A percentile compares a stretch with the other conserved stretches of the same genome.
Evolutionary conservation across 108 stramenopile species (phyloP).

Genomic region (Aurantiochytrium sp.): DNA sequence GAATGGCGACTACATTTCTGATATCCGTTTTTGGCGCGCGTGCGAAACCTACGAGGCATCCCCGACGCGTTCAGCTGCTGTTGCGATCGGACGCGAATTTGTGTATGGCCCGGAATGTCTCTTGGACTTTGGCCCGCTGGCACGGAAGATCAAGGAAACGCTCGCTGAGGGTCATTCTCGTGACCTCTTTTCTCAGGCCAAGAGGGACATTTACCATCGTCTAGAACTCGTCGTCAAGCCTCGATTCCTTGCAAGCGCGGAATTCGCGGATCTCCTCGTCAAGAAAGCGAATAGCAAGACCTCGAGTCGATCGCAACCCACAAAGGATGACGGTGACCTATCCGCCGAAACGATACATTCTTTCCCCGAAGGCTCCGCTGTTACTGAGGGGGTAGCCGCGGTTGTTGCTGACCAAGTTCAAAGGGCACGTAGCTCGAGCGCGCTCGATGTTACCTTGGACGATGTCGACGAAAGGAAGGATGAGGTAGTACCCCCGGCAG

Average conservation of each 20-base stretch:
- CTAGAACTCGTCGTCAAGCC: neutral
- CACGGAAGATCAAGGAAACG: neutral
- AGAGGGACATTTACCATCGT: neutral
- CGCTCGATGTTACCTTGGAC: too few relatives aligned
- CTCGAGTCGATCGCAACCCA: too few relatives aligned
- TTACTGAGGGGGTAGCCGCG: too few relatives aligned
- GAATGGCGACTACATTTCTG: neutral
- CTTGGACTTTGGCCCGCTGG: neutral
- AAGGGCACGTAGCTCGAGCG: too few relatives aligned
- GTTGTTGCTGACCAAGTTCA: too few relatives aligned
- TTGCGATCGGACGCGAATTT: neutral
- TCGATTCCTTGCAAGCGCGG: neutral
- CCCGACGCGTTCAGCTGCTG: neutral
- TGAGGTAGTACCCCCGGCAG: too few relatives aligned
- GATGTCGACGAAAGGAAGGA: too few relatives aligned
- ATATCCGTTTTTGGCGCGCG: neutral
- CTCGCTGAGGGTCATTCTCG: neutral
- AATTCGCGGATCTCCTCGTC: neutral
- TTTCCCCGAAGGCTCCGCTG: too few relatives aligned
- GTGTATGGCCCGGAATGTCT: neutral
- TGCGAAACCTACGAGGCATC: neutral
- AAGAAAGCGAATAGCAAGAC: neutral
- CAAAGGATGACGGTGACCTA: too few relatives aligned
- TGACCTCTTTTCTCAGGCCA: neutral
- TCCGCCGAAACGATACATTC: too few relatives aligned